A percentile compares a stretch with the other conserved stretches of the same genome.
phyloP scores from a whole-genome alignment of 176 grass and related monocot species.

The Musa beccarii region DNA sequence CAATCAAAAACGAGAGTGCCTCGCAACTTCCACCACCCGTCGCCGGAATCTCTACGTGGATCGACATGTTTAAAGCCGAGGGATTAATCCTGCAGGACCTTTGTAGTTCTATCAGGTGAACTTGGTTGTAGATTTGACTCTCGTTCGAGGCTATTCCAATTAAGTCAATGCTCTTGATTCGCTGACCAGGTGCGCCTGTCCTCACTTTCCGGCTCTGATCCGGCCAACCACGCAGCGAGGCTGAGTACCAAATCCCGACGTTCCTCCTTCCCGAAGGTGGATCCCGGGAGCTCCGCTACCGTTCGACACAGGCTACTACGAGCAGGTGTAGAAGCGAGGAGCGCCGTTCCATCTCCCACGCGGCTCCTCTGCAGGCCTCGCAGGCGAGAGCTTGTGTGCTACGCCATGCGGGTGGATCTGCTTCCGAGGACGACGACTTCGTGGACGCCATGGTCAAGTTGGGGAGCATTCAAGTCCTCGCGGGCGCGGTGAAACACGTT shows the following conservation, averaged over 20 bases:
- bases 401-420: conserved; percentile 28
- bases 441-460: conserved; percentile 63
- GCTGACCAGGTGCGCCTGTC: no score
- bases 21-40: no score
- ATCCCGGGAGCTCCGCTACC: conserved; percentile 67
- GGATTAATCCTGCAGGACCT: no score
- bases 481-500: conserved; percentile 12
- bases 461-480: conserved; percentile 50
- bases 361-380: conserved; percentile 47
- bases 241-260: conserved; percentile 36
- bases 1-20: no score
- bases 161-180: no score
- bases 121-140: no score
- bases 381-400: conserved; percentile 29
- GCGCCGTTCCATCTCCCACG: conserved; percentile 57
- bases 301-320: conserved; percentile 69
- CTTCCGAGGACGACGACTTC: conserved; percentile 49
- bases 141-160: no score
- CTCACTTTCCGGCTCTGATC: conserved; percentile 35
- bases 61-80: no score
- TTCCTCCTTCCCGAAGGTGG: conserved; percentile 55
- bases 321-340: conserved; percentile 33
- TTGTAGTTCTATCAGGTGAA: no score
- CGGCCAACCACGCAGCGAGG: conserved; percentile 21
- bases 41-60: no score